Conservation (phyloP, 306 rosid genomes). For the Lathyrus tuberosus region DNA sequence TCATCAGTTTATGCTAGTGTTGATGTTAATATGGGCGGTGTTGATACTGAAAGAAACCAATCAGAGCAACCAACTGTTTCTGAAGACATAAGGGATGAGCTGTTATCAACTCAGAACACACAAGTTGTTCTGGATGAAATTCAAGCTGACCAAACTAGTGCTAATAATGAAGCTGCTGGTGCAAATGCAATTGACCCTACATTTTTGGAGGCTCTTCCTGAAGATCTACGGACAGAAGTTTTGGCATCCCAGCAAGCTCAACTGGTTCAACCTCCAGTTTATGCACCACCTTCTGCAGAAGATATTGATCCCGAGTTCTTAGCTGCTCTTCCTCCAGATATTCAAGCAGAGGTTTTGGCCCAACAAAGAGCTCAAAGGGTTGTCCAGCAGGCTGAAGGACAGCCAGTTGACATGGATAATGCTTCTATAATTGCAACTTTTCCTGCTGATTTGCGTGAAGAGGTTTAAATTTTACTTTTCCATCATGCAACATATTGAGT, state of each 20-base stretch:
- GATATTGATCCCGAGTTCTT: conserved; percentile 98
- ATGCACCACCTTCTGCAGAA: conserved; percentile 84
- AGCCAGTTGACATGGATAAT: conserved; percentile 97
- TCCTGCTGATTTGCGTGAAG: conserved; percentile 99
- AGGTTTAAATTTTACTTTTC: conserved; percentile 60
- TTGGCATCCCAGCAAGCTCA: conserved; percentile 99
- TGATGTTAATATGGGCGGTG: conserved; percentile 77
- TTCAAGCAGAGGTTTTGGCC: conserved; percentile 95
- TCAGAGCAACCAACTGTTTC: conserved; percentile 52
- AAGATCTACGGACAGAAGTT: conserved; percentile 91
- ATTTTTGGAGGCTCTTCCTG: conserved; percentile 97
- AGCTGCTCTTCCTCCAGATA: conserved; percentile 99
- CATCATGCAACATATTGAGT: conserved; percentile 12
- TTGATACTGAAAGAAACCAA: conserved; percentile 64
- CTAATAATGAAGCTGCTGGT: conserved; percentile 70
- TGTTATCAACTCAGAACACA: conserved; percentile 55
- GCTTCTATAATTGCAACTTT: conserved; percentile 98
- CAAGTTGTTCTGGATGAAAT: conserved; percentile 52
- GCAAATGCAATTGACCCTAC: conserved; percentile 91
- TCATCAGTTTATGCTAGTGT: conserved; percentile 54
- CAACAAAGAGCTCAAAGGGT: conserved; percentile 96
- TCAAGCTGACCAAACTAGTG: conserved; percentile 65
- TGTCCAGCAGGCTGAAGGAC: conserved; percentile 95
- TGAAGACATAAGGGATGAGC: conserved; percentile 59
- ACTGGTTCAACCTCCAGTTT: conserved; percentile 79